phyloP scores from a whole-genome alignment of 768 basidiomycete genomes.

The Tephrocybe sp. region DNA sequence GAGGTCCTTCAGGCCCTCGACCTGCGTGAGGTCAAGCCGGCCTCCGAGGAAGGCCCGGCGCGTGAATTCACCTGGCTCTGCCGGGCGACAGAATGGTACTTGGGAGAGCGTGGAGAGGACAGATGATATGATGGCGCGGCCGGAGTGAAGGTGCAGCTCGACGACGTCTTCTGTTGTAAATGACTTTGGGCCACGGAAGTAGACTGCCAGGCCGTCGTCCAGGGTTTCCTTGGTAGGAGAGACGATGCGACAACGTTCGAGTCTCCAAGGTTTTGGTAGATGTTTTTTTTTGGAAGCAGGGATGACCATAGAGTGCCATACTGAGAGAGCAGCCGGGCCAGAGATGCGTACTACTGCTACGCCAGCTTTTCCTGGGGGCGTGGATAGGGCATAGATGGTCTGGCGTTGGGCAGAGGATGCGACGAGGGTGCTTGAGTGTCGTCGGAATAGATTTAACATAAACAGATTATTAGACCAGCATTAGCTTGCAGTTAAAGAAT shows the following conservation, averaged over 20 bases:
- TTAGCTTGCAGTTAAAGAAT: too few species aligned
- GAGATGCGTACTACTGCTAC: constrained; percentile 83
- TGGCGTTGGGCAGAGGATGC: constrained; percentile 54
- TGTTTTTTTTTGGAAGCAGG: constrained; percentile 12
- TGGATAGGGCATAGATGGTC: constrained; percentile 88
- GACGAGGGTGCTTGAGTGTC: too few species aligned
- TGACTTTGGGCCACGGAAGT: constrained; percentile 79
- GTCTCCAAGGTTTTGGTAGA: constrained; percentile 65
- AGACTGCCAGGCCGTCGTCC: constrained; percentile 82
- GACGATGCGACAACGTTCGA: constrained; percentile 69
- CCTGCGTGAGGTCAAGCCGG: constrained; percentile 83
- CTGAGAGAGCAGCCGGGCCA: constrained; percentile 66
- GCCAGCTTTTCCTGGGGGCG: constrained; percentile 83
- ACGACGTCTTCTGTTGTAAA: constrained; percentile 84
- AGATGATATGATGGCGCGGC: constrained; percentile 74
- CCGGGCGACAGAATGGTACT: constrained; percentile 69
- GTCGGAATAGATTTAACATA: too few species aligned
- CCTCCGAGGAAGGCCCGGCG: constrained; percentile 80
- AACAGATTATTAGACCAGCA: not conserved
- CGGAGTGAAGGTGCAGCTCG: constrained; percentile 88
- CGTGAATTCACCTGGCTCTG: constrained; percentile 89
- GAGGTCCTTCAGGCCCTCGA: constrained; percentile 84
- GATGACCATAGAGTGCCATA: constrained; percentile 62
- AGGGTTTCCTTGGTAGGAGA: constrained; percentile 56
- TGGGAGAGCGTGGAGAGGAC: constrained; percentile 63